A percentile compares a stretch with the other conserved stretches of the same genome.
Evolutionary conservation across 176 grass and related monocot species (phyloP).

Genomic region (Aegilops bicornis): DNA sequence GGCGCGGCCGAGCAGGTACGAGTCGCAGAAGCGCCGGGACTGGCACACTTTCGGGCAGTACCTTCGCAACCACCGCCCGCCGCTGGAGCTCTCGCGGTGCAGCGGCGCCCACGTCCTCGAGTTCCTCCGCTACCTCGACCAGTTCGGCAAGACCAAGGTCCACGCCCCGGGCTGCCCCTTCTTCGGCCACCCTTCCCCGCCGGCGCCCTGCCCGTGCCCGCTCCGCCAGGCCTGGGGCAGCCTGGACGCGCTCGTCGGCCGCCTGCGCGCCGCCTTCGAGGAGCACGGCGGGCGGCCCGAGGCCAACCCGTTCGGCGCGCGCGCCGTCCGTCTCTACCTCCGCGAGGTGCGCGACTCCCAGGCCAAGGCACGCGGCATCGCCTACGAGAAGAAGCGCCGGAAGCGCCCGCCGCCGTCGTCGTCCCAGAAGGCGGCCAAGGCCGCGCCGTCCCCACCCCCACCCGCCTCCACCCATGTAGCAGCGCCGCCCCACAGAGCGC

Average conservation of each 20-base stretch:
- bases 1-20: slow-evolving; percentile 62
- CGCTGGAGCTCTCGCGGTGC: slow-evolving; percentile 68
- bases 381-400: slow-evolving; percentile 68
- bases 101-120: slow-evolving; percentile 81
- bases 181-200: slow-evolving; percentile 69
- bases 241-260: slow-evolving; percentile 78
- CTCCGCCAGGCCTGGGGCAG: slow-evolving; percentile 71
- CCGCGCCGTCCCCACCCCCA: not conserved
- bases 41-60: slow-evolving; percentile 90
- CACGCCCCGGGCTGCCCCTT: slow-evolving; percentile 60
- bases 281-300: slow-evolving; percentile 70
- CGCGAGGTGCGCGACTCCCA: slow-evolving; percentile 61
- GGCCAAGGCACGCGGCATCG: slow-evolving; percentile 59
- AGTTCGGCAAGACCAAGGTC: slow-evolving; percentile 87
- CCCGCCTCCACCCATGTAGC: not conserved
- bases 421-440: not conserved
- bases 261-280: slow-evolving; percentile 85
- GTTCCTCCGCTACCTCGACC: slow-evolving; percentile 82
- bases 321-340: slow-evolving; percentile 71
- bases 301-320: slow-evolving; percentile 71
- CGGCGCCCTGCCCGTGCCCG: slow-evolving; percentile 64
- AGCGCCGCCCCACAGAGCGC: not conserved
- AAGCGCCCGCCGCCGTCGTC: slow-evolving; percentile 39
- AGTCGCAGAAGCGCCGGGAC: slow-evolving; percentile 86
- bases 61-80: slow-evolving; percentile 80